Base-by-base conservation (phyloP, 495 filamentous ascomycete species). In the Neurospora sp. region DNA sequence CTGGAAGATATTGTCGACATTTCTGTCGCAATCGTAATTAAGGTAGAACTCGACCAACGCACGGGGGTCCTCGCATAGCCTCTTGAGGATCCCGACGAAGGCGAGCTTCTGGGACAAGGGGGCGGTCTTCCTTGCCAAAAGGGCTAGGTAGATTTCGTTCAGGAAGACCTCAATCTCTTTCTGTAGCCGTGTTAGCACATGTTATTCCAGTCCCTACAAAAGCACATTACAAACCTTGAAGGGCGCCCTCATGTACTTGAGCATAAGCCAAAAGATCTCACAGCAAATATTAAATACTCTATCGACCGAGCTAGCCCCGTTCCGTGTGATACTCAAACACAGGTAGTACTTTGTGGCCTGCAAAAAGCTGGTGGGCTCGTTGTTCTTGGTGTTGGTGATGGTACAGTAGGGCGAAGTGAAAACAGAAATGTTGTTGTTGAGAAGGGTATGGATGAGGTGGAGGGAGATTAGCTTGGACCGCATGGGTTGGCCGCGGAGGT, bases 81-180 rank as follows among this genome's bases (percentile, higher is more conserved):
- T 86, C 74, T 93, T 93, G 46, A 99, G 84, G 41, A 98, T 87
- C 70, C 91, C 90, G 83, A 99, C 90, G 74, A 98, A 93, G 73
- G 94, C 94, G 66, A 94, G 89, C 79, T 98, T 98, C 77, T 99
- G 96, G 71, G 92, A 94, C 7, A 91, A 84, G 49, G 96, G 93
- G 0, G 95, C 93, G 70, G 91, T 93, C 72, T 90, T 90, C 81
- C 93, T 91, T 69, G 98, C 96, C 11, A 99, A 85, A 69, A 98
- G 94, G 12, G 94, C 93, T 41, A 99, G 84, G 79, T 99, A 99
- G 35, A 98, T 97, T 77, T 99, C 96, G 79, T 98, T 98, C 74
- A 99, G 79, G 79, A 98, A 98, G 1, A 99, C 94, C 81, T 98
- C 96, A 70, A 98, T 92, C 81, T 99, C 96, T 89, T 97, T 97